phyloP scores from a whole-genome alignment of 306 rosid species.

The Carpinus fangiana region DNA sequence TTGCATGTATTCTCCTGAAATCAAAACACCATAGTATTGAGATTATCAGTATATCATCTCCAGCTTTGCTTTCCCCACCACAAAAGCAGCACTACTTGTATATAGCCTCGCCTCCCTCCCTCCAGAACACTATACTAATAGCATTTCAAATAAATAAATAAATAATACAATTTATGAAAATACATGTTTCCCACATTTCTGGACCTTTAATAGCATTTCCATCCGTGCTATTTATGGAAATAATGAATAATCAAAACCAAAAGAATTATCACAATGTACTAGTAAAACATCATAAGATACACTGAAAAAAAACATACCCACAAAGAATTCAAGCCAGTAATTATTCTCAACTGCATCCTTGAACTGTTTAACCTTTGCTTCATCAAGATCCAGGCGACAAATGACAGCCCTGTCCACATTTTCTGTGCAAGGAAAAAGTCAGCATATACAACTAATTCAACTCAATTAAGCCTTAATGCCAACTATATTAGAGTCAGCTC shows the following conservation, averaged over 20 bases:
- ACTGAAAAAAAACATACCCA: slow-evolving; percentile 65
- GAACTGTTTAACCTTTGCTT: slow-evolving; percentile 72
- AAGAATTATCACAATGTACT: slow-evolving; percentile 1
- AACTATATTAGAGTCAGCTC: slow-evolving; percentile 15
- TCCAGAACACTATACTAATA: background rate
- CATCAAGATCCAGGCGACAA: slow-evolving; percentile 64
- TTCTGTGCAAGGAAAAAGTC: slow-evolving; percentile 42
- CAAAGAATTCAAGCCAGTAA: slow-evolving; percentile 96
- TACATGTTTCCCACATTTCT: background rate
- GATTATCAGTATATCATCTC: background rate
- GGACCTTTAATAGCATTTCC: slow-evolving; percentile 4
- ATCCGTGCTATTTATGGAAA: background rate
- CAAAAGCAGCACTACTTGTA: background rate
- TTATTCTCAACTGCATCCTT: slow-evolving; percentile 90
- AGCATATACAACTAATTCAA: slow-evolving; percentile 7
- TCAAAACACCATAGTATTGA: background rate
- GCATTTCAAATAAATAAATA: background rate
- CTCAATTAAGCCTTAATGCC: background rate
- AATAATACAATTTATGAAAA: background rate
- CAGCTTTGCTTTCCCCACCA: background rate
- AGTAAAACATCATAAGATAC: slow-evolving; percentile 13
- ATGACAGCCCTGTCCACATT: slow-evolving; percentile 71
- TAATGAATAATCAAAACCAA: background rate
- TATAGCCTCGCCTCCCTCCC: background rate
- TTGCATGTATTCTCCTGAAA: background rate